Percentiles rank a stretch among this genome's conserved stretches.
phyloP scores from a whole-genome alignment of 495 filamentous ascomycete species.

The Aspergillus avenaceus region DNA sequence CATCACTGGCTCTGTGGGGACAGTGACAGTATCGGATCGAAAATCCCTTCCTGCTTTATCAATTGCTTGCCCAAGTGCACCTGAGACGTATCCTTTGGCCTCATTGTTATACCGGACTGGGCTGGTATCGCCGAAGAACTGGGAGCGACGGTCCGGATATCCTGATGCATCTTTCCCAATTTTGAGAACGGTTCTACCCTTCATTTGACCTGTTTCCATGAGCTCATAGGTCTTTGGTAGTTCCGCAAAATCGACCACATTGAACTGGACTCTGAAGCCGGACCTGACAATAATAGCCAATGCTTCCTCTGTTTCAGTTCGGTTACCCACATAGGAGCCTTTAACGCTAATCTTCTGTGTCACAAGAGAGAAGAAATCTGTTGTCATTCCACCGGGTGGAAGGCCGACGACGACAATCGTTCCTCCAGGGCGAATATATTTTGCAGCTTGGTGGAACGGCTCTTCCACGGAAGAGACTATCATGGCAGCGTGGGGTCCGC shows the following conservation, averaged over 20 bases:
- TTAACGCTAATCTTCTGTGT: conserved; percentile 6
- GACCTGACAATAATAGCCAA: background rate
- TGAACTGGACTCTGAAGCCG: background rate
- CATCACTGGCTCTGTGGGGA: conserved; percentile 59
- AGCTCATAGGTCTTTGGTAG: background rate
- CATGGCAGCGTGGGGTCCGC: conserved; percentile 2
- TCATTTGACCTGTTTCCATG: conserved; percentile 8
- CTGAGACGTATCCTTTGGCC: no score
- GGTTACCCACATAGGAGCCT: conserved; percentile 9
- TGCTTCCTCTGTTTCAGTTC: conserved; percentile 8
- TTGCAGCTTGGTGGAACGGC: conserved; percentile 2
- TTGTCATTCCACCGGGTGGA: background rate
- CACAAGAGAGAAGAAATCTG: conserved; percentile 5
- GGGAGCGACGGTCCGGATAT: no score
- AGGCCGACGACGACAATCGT: conserved; percentile 7
- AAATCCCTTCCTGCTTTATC: conserved; percentile 11
- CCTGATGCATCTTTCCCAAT: background rate
- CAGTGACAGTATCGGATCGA: conserved; percentile 63
- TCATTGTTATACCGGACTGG: no score
- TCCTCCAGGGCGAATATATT: conserved; percentile 8
- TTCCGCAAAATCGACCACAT: conserved; percentile 5
- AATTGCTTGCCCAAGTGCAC: conserved; percentile 1
- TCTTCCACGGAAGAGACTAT: background rate
- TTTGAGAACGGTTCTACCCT: conserved; percentile 5
- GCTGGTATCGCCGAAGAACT: no score